Base-by-base conservation (phyloP, 2,329 filamentous ascomycete species). In the Huntiella decipiens region DNA sequence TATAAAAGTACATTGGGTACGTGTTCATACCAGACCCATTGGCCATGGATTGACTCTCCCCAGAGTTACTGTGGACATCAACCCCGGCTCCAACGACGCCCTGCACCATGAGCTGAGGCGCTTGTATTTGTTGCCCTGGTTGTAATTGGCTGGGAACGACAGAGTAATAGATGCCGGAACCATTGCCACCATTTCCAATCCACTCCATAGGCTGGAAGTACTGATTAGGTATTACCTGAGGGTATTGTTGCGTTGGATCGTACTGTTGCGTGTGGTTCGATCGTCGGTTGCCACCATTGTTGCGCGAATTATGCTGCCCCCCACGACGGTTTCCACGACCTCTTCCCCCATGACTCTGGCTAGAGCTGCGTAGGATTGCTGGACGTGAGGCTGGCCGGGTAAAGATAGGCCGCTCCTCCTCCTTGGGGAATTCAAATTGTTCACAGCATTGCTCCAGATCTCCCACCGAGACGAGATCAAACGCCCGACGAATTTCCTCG, bases 381-480 rank as follows among this genome's bases (percentile, higher is more conserved):
- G 74, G 74, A 34, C 67, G 66, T 4, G 66, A 59, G 2, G 67
- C 58, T n/a, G 72, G 73, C 49, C 73, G 70, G 51, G 74, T 70
- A 56, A 68, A 77, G 37, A 72, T 65, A 17, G 52, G 52, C 49
- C 64, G 65, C 56, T 77, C 73, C 56, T 92, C 86, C 58, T 92
- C 83, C 46, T 83, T 81, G 3, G 91, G 91, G 55, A 82, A 95
- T 48, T 82, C 76, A 56, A 79, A 98, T 58, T 88, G 75, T 58
- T 92, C 83, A 60, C 87, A 95, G 58, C 81, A 87, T 55, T 85
- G 78, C 4, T 77, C 73, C 38, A 98, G 68, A 54, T 91, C 84
- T 16, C 77, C 82, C 44, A 82, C 73, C 1, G 82, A 76, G 13
- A 95, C 73, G 46, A 85, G 63, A 48, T 86, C 81, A 58, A 94